Conservation (phyloP, 495 filamentous ascomycete genomes). For the Polyplosphaeria fusca region DNA sequence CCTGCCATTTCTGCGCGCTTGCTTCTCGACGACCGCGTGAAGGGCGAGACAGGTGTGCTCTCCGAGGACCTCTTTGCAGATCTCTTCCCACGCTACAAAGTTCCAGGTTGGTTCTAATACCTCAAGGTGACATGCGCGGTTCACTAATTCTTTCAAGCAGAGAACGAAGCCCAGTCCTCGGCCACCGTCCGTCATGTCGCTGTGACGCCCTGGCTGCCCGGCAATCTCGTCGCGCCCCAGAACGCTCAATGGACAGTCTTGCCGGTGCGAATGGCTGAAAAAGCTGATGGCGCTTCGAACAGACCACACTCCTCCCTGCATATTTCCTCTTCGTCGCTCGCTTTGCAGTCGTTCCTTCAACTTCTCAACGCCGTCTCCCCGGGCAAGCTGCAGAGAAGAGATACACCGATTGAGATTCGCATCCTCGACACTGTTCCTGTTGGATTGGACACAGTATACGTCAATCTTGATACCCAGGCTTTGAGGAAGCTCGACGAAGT, state of each 20-base stretch:
- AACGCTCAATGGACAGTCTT: conserved; percentile 78
- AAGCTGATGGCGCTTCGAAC: conserved; percentile 40
- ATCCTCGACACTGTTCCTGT: conserved; percentile 78
- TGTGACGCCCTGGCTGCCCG: conserved; percentile 75
- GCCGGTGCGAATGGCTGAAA: conserved; percentile 56
- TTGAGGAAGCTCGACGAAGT: conserved; percentile 60
- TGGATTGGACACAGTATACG: conserved; percentile 75
- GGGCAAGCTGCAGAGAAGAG: conserved; percentile 54
- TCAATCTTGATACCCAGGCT: conserved; percentile 77
- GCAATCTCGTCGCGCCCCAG: conserved; percentile 53
- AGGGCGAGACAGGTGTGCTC: conserved; percentile 81
- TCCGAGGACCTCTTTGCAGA: conserved; percentile 82
- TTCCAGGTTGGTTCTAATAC: no score
- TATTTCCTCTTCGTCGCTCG: conserved; percentile 75
- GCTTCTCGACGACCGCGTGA: conserved; percentile 75
- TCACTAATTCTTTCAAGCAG: no score
- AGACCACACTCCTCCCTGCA: conserved; percentile 71
- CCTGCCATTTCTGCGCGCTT: conserved; percentile 60
- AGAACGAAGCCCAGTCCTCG: neutral
- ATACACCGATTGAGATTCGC: conserved; percentile 65
- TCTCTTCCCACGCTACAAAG: conserved; percentile 77
- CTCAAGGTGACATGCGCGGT: no score
- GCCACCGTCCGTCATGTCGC: conserved; percentile 56
- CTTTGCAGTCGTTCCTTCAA: conserved; percentile 72
- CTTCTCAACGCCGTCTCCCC: conserved; percentile 48